Evolutionary conservation across 352 stramenopile species (phyloP).

Genomic region (Pythium coloratum): DNA sequence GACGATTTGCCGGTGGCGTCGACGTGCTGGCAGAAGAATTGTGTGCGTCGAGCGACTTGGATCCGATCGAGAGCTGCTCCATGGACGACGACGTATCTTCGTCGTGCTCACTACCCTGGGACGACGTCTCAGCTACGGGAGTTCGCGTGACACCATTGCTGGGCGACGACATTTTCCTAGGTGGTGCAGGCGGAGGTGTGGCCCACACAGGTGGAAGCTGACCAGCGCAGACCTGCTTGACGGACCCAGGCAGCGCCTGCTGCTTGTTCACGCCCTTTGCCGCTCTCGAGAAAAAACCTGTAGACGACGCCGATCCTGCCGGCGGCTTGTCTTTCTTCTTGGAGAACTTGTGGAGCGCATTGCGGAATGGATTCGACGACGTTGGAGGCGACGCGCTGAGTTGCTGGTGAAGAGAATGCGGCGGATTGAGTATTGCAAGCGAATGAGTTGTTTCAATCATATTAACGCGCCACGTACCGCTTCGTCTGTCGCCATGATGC

Average conservation of each 20-base stretch:
- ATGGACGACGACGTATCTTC: conserved; percentile 16
- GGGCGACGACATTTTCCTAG: conserved; percentile 33
- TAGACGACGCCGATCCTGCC: conserved; percentile 34
- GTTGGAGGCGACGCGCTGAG: conserved; percentile 16
- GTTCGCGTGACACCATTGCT: conserved; percentile 19
- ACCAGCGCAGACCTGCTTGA: conserved; percentile 70
- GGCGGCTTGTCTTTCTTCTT: conserved; percentile 68
- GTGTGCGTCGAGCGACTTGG: conserved; percentile 21
- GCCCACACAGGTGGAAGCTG: conserved; percentile 80
- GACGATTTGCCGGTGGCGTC: not conserved
- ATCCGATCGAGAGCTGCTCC: conserved; percentile 26
- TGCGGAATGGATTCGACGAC: conserved; percentile 74
- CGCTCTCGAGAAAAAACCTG: conserved; percentile 67
- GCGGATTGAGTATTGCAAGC: not conserved
- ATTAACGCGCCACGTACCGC: conserved; percentile 14
- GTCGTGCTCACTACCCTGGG: conserved; percentile 26
- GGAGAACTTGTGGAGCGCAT: conserved; percentile 79
- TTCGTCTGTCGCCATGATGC: conserved; percentile 17
- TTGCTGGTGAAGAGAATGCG: conserved; percentile 1
- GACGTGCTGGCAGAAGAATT: not conserved
- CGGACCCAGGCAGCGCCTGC: conserved; percentile 60
- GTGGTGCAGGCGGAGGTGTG: conserved; percentile 54
- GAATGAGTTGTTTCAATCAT: not conserved
- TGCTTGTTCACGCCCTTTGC: conserved; percentile 36
- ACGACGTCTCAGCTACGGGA: conserved; percentile 10